Evolutionary conservation across 208 protist genomes (phyloP).

Genomic region (Leishmania turanica): DNA sequence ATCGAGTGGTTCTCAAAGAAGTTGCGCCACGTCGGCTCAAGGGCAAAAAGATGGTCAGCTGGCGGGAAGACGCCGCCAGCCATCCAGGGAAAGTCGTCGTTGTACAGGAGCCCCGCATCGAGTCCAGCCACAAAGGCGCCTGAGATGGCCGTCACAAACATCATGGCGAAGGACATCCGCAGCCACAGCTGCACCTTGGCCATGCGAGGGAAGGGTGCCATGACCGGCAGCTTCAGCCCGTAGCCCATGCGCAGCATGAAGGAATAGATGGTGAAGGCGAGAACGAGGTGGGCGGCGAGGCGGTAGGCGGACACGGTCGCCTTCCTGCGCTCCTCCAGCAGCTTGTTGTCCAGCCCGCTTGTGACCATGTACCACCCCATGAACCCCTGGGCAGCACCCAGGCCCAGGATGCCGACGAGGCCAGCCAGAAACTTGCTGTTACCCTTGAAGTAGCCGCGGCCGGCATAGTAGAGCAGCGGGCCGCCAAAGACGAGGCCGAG

Average conservation of each 20-base stretch:
- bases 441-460: slow-evolving; percentile 58
- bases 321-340: slow-evolving; percentile 76
- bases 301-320: slow-evolving; percentile 89
- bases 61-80: slow-evolving; percentile 80
- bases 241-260: slow-evolving; percentile 84
- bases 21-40: slow-evolving; percentile 82
- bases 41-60: slow-evolving; percentile 58
- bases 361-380: slow-evolving; percentile 99
- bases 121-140: slow-evolving; percentile 92
- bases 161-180: slow-evolving; percentile 57
- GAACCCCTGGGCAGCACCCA: slow-evolving; percentile 88
- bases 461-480: slow-evolving; percentile 91
- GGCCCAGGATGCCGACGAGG: slow-evolving; percentile 57
- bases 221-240: slow-evolving; percentile 57
- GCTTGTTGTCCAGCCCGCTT: slow-evolving; percentile 91
- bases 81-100: slow-evolving; percentile 92
- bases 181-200: slow-evolving; percentile 51
- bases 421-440: slow-evolving; percentile 49
- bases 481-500: slow-evolving; percentile 91
- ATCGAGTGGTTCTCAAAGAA: slow-evolving; percentile 84
- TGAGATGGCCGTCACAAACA: slow-evolving; percentile 84
- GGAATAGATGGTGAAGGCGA: slow-evolving; percentile 95
- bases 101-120: slow-evolving; percentile 91
- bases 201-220: slow-evolving; percentile 43
- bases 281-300: slow-evolving; percentile 93